phyloP scores from a whole-genome alignment of 2,329 filamentous ascomycete genomes.

The Cytospora mali region DNA sequence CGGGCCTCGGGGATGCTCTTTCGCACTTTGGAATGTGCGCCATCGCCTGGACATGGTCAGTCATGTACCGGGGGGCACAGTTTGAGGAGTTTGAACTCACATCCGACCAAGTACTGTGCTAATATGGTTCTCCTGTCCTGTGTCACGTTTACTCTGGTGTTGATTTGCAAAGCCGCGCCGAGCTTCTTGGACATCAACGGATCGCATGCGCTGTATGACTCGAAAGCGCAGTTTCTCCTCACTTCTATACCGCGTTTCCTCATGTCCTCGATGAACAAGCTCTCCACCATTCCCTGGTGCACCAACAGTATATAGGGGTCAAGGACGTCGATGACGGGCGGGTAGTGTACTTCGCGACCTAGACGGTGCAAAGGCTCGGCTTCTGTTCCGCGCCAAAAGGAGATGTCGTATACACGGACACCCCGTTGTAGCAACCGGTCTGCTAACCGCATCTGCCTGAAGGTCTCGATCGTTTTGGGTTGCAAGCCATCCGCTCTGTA shows the following conservation, averaged over 20 bases:
- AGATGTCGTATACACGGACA: slow-evolving; percentile 73
- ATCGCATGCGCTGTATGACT: slow-evolving; percentile 50
- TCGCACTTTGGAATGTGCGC: slow-evolving; percentile 57
- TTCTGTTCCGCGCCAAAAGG: slow-evolving; percentile 66
- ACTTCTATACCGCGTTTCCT: slow-evolving; percentile 65
- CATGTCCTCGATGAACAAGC: slow-evolving; percentile 70
- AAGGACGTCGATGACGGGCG: slow-evolving; percentile 57
- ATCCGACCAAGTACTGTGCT: slow-evolving; percentile 69
- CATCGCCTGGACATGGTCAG: slow-evolving; percentile 43
- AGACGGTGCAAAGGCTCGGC: slow-evolving; percentile 50
- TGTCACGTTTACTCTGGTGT: slow-evolving; percentile 54
- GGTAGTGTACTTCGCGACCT: slow-evolving; percentile 68
- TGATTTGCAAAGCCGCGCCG: slow-evolving; percentile 50
- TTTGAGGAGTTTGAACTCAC: slow-evolving; percentile 41
- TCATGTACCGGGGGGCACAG: slow-evolving; percentile 3
- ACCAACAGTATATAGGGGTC: slow-evolving; percentile 61
- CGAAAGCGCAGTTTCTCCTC: slow-evolving; percentile 65
- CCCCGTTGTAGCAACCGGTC: slow-evolving; percentile 67
- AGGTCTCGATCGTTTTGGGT: slow-evolving; percentile 77
- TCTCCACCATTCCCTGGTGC: slow-evolving; percentile 77
- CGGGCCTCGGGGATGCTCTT: slow-evolving; percentile 46
- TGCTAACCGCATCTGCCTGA: slow-evolving; percentile 73
- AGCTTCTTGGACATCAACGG: slow-evolving; percentile 43
- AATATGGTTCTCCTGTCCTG: slow-evolving; percentile 51
- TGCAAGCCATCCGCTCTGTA: slow-evolving; percentile 70